These are phyloP conservation scores for Phragmites australis DNA, from an alignment of 176 grass and related monocot genomes.

Conservation along the genomic window DNA sequence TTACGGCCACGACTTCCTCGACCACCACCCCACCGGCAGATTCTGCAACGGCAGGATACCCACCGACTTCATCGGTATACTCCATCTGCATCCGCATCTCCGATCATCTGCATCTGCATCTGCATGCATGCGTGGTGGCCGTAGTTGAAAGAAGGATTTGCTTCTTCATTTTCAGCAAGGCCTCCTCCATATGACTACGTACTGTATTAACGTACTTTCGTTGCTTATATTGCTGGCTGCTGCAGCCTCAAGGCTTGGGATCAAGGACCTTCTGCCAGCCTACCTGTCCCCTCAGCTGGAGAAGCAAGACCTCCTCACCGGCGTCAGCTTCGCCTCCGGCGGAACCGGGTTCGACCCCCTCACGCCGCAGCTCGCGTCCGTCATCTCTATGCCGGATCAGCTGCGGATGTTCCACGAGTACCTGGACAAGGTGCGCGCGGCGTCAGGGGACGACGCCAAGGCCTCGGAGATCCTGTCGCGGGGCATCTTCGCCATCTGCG, in stretches of 20 bases:
- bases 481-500: slow-evolving; percentile 57
- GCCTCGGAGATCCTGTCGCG: slow-evolving; percentile 22
- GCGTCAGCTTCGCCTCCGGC: slow-evolving; percentile 83
- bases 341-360: slow-evolving; percentile 75
- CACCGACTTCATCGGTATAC: slow-evolving; percentile 60
- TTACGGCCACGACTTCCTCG: slow-evolving; percentile 58
- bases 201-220: too few relatives aligned
- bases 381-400: slow-evolving; percentile 58
- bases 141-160: too few relatives aligned
- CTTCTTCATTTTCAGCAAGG: too few relatives aligned
- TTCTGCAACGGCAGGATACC: slow-evolving; percentile 84
- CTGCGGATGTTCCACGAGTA: slow-evolving; percentile 65
- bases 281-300: slow-evolving; percentile 54
- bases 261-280: slow-evolving; percentile 70
- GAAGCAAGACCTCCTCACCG: slow-evolving; percentile 52
- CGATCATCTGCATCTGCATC: too few relatives aligned
- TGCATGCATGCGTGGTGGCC: too few relatives aligned
- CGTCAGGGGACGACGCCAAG: slow-evolving; percentile 38
- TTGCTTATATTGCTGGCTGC: too few relatives aligned
- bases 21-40: slow-evolving; percentile 50
- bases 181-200: too few relatives aligned
- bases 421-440: slow-evolving; percentile 41
- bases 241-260: slow-evolving; percentile 54
- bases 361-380: slow-evolving; percentile 47
- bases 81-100: too few relatives aligned